phyloP scores from a whole-genome alignment of 1,139 yeast species.

The Debaryomycetaceae sp. region DNA sequence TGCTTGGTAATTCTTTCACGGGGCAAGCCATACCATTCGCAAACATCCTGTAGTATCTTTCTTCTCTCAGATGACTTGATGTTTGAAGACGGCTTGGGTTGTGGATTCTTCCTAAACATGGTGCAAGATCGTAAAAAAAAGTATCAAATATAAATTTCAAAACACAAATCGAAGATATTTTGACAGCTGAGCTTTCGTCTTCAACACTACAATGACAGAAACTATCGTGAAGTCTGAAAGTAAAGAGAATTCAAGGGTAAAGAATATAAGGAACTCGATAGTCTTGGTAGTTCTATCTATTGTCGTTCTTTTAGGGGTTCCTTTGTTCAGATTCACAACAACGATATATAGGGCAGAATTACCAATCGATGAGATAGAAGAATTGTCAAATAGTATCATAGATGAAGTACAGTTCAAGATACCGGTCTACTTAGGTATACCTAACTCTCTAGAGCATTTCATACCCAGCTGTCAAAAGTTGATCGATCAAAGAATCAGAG shows the following conservation, averaged over 20 bases:
- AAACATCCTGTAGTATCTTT: constrained; percentile 48
- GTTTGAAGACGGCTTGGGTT: constrained; percentile 71
- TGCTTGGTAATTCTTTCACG: constrained; percentile 44
- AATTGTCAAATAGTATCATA: constrained; percentile 31
- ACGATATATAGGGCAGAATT: constrained; percentile 71
- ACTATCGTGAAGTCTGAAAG: background rate
- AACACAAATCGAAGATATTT: background rate
- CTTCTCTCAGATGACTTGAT: constrained; percentile 81
- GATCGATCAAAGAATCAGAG: constrained; percentile 22
- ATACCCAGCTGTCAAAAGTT: constrained; percentile 27
- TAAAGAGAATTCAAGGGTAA: background rate
- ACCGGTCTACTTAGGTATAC: constrained; percentile 57
- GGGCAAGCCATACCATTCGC: constrained; percentile 44
- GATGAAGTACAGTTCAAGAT: constrained; percentile 40
- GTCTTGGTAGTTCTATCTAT: constrained; percentile 32
- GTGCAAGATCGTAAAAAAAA: background rate
- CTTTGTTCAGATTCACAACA: constrained; percentile 71
- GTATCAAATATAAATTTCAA: background rate
- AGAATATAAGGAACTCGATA: constrained; percentile 4
- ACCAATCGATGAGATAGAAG: constrained; percentile 53
- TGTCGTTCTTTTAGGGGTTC: constrained; percentile 55
- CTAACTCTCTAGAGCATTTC: constrained; percentile 23
- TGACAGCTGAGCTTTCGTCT: background rate
- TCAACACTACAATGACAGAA: background rate
- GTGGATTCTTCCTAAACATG: constrained; percentile 66